Percentiles rank a stretch among this genome's conserved stretches.
phyloP scores from a whole-genome alignment of 495 filamentous ascomycete genomes.

The Hamigera avellanea region DNA sequence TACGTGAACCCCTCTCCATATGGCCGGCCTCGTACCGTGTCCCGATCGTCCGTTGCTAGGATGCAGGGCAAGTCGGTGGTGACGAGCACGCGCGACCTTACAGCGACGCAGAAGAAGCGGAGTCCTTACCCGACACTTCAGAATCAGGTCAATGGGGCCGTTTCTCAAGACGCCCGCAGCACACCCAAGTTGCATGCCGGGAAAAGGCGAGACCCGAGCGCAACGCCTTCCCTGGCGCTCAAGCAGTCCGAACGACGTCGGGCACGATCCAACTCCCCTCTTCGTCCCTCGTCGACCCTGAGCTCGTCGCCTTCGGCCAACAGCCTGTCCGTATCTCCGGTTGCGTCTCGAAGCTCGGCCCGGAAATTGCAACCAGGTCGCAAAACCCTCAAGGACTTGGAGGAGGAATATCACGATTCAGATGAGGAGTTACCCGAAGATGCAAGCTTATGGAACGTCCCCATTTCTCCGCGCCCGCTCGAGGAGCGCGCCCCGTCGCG shows the following conservation, averaged over 20 bases:
- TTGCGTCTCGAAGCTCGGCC: constrained; percentile 18
- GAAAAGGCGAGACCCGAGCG: constrained; percentile 14
- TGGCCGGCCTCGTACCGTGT: constrained; percentile 15
- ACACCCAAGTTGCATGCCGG: constrained; percentile 12
- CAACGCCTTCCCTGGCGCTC: constrained; percentile 13
- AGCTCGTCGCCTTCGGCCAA: constrained; percentile 18
- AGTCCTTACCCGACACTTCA: constrained; percentile 17
- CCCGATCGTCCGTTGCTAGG: constrained; percentile 22
- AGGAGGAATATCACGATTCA: constrained; percentile 77
- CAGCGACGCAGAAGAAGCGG: constrained; percentile 35
- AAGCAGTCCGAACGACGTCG: constrained; percentile 20
- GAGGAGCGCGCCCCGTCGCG: constrained; percentile 48
- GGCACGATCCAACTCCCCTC: constrained; percentile 29
- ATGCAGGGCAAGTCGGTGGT: constrained; percentile 20
- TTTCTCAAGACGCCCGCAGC: constrained; percentile 5
- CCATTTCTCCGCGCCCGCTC: constrained; percentile 75
- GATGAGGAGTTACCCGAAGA: constrained; percentile 93
- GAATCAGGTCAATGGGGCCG: constrained; percentile 17
- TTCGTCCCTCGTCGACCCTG: constrained; percentile 20
- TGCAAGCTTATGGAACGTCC: constrained; percentile 84
- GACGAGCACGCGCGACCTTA: constrained; percentile 30
- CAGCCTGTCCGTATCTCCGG: constrained; percentile 29
- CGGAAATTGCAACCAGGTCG: constrained; percentile 65
- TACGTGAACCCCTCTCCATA: constrained; percentile 17
- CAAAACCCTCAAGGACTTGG: constrained; percentile 69